phyloP scores from a whole-genome alignment of 352 stramenopile genomes.

The Paralagenidium karlingii region DNA sequence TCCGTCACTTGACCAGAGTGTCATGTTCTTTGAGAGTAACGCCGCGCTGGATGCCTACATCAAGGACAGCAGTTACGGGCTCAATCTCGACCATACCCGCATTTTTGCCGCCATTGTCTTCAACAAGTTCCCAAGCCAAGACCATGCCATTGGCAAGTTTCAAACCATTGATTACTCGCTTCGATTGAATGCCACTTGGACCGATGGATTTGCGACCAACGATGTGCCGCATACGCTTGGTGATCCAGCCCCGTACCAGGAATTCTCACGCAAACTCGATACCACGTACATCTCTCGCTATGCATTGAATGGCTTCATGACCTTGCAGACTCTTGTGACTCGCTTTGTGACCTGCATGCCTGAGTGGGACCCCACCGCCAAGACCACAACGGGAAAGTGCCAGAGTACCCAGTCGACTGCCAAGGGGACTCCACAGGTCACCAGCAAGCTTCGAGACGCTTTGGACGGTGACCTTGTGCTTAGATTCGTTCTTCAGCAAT shows the following conservation, averaged over 20 bases:
- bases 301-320: conserved; percentile 37
- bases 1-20: conserved; percentile 36
- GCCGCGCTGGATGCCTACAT: conserved; percentile 26
- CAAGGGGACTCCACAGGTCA: neutral
- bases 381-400: conserved; percentile 30
- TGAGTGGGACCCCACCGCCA: conserved; percentile 16
- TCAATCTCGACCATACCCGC: conserved; percentile 18
- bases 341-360: conserved; percentile 49
- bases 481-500: no score
- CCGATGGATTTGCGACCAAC: conserved; percentile 5
- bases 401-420: conserved; percentile 9
- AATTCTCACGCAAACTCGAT: conserved; percentile 28
- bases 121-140: conserved; percentile 24
- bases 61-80: conserved; percentile 22
- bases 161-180: conserved; percentile 45
- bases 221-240: conserved; percentile 26
- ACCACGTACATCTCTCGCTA: conserved; percentile 27
- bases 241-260: conserved; percentile 27
- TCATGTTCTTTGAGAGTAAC: conserved; percentile 44
- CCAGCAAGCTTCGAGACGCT: neutral
- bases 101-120: conserved; percentile 53
- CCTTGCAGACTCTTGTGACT: conserved; percentile 42
- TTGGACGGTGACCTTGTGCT: conserved; percentile 1
- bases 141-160: conserved; percentile 22
- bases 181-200: conserved; percentile 41